Conservation (phyloP, 2,329 filamentous ascomycete species). For the Xylariaceae sp. region DNA sequence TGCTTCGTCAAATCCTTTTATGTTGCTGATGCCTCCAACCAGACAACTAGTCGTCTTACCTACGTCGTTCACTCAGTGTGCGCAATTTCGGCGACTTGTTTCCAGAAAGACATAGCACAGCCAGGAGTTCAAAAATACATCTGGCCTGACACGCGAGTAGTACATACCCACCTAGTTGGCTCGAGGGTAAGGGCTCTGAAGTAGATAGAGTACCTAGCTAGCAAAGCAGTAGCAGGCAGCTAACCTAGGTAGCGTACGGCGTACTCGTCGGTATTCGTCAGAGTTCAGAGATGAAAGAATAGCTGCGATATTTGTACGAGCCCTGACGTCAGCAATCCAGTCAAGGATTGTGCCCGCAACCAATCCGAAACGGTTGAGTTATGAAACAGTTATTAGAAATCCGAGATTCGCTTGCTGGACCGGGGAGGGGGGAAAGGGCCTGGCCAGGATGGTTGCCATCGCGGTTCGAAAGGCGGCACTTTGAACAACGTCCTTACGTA, state of each 20-base stretch:
- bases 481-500: conserved; percentile 3
- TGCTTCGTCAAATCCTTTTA: conserved; percentile 8
- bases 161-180: too few relatives aligned
- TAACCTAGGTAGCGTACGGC: background rate
- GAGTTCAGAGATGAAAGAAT: background rate
- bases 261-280: conserved; percentile 1
- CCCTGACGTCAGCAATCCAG: background rate
- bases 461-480: conserved; percentile 1
- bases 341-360: background rate
- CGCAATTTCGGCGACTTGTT: conserved; percentile 6
- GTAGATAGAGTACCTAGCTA: background rate
- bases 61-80: conserved; percentile 1
- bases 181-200: background rate
- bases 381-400: background rate
- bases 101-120: background rate
- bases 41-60: conserved; percentile 7
- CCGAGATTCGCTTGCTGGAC: background rate
- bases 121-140: background rate
- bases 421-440: background rate
- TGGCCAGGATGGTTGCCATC: conserved; percentile 4
- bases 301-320: background rate
- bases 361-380: background rate
- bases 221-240: background rate
- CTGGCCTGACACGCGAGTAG: background rate
- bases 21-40: conserved; percentile 11